Base-by-base conservation (phyloP, 345 rosid genomes). In the Citrus inodora region DNA sequence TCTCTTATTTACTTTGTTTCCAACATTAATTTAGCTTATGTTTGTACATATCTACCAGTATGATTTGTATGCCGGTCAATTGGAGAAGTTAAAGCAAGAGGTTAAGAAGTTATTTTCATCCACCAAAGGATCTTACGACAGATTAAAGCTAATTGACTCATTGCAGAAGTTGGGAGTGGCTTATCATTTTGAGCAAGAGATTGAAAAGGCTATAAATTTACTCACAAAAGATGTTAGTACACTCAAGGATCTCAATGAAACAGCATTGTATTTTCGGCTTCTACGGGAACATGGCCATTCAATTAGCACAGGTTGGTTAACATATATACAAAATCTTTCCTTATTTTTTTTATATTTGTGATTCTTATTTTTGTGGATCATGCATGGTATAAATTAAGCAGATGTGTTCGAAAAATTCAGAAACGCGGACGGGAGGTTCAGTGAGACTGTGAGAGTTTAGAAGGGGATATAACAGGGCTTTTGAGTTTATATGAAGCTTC, bases 151-250 rank as follows among this genome's bases (percentile, higher is more conserved):
- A 1, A 76, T 71, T 13, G 80, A 81, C 48, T 28, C 42, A 5
- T 13, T 81, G 24, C 80, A 81, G 38, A 3, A 74, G 14, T 7
- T 77, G 11, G 84, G 80, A 58, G 32, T 81, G 9, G 78, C 74
- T 11, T 33, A 77, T 24, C 74, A 76, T 60, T 77, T 67, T 38
- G 70, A 73, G 13, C 40, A 24, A 17, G 78, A 77, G 64, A 81
- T 81, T 14, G 37, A 77, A 37, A 53, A 67, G 9, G 70, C 32
- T 37, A 60, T 70, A 40, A 27, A 37, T 53, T 25, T 25, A 37
- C 19, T 53, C 56, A 13, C 6, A 32, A 3, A 19, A 9, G 19
- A 51, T 37, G 75, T 19, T 25, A 37, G 11, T 10, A 42, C 58
- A 9, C 4, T 5, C 19, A 5, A 32, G 8, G 78, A 81, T 77